Evolutionary conservation across 805 yeast species (phyloP), one percentile per base, ranked within the genome.

Genomic region (Candida gorgasii): DNA sequence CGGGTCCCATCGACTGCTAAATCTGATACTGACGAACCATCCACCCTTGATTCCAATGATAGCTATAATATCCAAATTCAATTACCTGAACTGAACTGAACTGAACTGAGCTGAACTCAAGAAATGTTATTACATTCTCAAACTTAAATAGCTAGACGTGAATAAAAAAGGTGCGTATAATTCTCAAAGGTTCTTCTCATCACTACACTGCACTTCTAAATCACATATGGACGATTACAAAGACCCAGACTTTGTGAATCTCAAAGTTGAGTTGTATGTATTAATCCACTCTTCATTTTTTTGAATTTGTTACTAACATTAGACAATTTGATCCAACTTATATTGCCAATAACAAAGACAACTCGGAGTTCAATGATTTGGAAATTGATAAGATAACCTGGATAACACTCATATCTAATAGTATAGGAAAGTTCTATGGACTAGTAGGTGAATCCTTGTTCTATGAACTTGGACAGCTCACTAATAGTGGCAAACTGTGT

Each of bases 391-490:
- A 49, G 14, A 48, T 65, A 12, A 57, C 67, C n/a, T 65, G 71
- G 70, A 58, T 58, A 30, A 36, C 62, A 6, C 45, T 65, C 1
- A 44, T 67, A 3, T 23, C 44, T 4, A 47, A 50, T 4, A 52
- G 61, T 20, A 43, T 67, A n/a, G 46, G 48, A 5, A 59, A 57
- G 29, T 45, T 63, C 20, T 57, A 67, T 40, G 73, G 73, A 1
- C 39, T 67, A 9, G 48, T 61, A 13, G 73, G 73, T 3, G 64
- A 63, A 43, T 53, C 70, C 0, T 26, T 59, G 7, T 63, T 54
- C 39, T 62, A 53, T 46, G 69, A 63, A 36, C 39, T 67, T 3
- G 48, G 64, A 13, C 48, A 51, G 13, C 39, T 44, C 9, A 47
- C 40, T 26, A 42, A 48, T 8, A 33, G 34, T 4, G 47, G 42